Percentiles rank a stretch among this genome's conserved stretches.
Evolutionary conservation across 2,329 filamentous ascomycete genomes (phyloP).

Genomic region (Fusarium floridanum): DNA sequence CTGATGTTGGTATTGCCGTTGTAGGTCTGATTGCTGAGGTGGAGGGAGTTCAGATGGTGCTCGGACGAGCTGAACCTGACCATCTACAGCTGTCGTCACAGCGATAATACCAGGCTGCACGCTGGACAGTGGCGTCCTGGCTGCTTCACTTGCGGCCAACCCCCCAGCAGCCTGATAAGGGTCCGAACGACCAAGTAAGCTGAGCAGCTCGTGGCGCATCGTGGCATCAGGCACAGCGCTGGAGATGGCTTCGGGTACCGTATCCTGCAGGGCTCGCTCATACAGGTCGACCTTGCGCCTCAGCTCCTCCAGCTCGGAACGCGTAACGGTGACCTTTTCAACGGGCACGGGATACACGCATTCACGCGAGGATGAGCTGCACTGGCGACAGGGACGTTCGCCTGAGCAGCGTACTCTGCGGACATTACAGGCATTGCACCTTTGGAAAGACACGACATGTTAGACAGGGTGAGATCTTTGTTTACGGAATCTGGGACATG

Average conservation of each 20-base stretch:
- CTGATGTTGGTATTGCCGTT: constrained; percentile 22
- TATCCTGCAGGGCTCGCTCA: constrained; percentile 55
- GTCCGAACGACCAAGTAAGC: constrained; percentile 40
- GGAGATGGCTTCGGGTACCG: constrained; percentile 46
- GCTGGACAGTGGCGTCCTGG: constrained; percentile 14
- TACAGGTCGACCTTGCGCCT: constrained; percentile 55
- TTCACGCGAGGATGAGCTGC: constrained; percentile 56
- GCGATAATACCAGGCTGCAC: neutral
- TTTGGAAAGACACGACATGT: constrained; percentile 39
- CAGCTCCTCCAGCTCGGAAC: constrained; percentile 58
- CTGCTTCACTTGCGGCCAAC: constrained; percentile 14
- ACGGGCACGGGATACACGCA: constrained; percentile 62
- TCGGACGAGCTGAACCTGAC: constrained; percentile 6
- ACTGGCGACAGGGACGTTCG: constrained; percentile 62
- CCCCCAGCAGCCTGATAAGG: constrained; percentile 25
- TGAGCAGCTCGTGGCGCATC: constrained; percentile 51
- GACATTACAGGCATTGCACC: constrained; percentile 67
- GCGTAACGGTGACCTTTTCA: constrained; percentile 59
- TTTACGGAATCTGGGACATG: constrained; percentile 1
- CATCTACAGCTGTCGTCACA: constrained; percentile 16
- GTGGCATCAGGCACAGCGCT: constrained; percentile 46
- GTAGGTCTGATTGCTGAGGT: constrained; percentile 30
- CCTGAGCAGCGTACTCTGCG: constrained; percentile 66
- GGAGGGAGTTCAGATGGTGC: constrained; percentile 23
- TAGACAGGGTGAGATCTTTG: constrained; percentile 24